Base-by-base conservation (phyloP, 768 basidiomycete genomes). In the Trametes meyenii region DNA sequence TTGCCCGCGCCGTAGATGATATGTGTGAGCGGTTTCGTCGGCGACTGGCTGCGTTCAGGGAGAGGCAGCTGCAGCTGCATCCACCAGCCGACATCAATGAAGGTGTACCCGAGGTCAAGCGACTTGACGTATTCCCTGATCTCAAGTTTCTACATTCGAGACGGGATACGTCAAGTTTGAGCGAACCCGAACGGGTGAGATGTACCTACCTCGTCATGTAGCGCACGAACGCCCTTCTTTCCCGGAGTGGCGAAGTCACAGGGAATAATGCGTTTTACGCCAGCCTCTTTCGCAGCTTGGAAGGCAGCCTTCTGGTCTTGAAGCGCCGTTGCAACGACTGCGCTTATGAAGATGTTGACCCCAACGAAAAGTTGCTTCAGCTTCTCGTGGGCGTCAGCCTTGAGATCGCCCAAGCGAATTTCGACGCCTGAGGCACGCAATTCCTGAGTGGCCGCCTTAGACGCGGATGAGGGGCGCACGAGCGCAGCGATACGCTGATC, bases 41-140 rank as follows among this genome's bases (percentile, higher is more conserved):
- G 29, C 12, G 33, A 24, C 21, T 21, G 26, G 23, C 43, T 54
- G 1, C 42, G 50, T 12, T 51, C 23, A 3, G 44, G 45, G 5
- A 48, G 29, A 7, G 67, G 58, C 3, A 69, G 42, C n/a, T 58
- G 6, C 6, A 65, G n/a, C 54, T 74, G 71, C 65, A 68, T 66
- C 73, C 74, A 75, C 62, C 64, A 72, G 11, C 74, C 72, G n/a
- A 72, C 71, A 49, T 73, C 73, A 46, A 75, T 72, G 59, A 72
- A 69, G 3, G 73, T 74, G 58, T 75, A 70, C 1, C 64, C 60
- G 2, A 73, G 49, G 45, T 63, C 68, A 19, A 70, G 55, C 5
- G 64, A 65, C 19, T 66, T 46, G 54, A 74, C 55, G 56, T 67
- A 71, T 5, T 71, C 67, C 24, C 67, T 67, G 17, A 74, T 67